Percentiles rank a stretch among this genome's conserved stretches.
Conservation (phyloP, 129 eudicot genomes). For the Helichrysum umbraculigerum region DNA sequence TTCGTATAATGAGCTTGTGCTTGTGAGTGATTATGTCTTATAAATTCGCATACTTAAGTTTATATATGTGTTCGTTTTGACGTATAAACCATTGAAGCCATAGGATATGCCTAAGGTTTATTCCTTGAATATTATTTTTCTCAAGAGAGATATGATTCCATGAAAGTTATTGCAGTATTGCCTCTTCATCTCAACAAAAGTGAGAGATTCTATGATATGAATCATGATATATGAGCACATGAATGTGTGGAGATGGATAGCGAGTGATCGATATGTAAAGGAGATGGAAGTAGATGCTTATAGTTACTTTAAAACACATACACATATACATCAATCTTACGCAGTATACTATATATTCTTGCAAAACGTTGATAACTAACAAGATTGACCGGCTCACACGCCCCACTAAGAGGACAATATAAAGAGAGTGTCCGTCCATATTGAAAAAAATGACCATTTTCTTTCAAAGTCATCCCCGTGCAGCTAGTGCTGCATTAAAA, state of each 20-base stretch:
- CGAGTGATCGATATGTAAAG: background rate
- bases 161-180: conserved; percentile 22
- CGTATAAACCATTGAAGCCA: conserved; percentile 41
- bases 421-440: too few relatives aligned
- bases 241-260: conserved; percentile 27
- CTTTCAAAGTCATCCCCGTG: too few relatives aligned
- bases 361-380: background rate
- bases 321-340: background rate
- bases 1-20: background rate
- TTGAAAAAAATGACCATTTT: too few relatives aligned
- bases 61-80: conserved; percentile 21
- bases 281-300: conserved; percentile 20
- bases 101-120: conserved; percentile 46
- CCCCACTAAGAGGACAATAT: background rate
- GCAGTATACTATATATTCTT: background rate
- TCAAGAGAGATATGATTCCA: conserved; percentile 27
- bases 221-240: conserved; percentile 33
- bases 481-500: too few relatives aligned
- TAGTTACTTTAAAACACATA: background rate
- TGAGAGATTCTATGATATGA: conserved; percentile 28
- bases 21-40: conserved; percentile 8
- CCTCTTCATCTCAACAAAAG: conserved; percentile 21
- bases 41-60: background rate
- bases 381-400: too few relatives aligned
- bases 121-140: conserved; percentile 44